Evolutionary conservation across 371 early-diverging fungal species (phyloP).

Genomic region (Coemansia sp.): DNA sequence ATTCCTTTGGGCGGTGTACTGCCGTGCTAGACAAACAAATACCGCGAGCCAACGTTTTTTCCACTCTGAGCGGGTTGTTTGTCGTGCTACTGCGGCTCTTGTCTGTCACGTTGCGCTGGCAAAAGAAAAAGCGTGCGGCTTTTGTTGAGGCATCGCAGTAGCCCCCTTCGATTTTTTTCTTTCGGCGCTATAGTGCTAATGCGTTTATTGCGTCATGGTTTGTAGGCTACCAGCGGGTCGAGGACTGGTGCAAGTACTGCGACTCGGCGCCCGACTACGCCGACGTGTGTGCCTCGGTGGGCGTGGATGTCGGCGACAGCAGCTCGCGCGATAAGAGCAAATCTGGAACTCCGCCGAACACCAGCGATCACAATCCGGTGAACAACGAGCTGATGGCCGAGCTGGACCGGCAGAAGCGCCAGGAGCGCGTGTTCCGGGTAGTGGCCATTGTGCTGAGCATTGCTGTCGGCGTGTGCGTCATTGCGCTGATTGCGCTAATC

Average conservation of each 20-base stretch:
- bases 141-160: not conserved
- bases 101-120: not conserved
- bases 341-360: not conserved
- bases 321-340: not conserved
- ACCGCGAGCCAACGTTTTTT: not conserved
- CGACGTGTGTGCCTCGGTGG: constrained; percentile 41
- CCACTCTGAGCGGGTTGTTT: not conserved
- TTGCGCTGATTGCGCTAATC: constrained; percentile 19
- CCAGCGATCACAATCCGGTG: not conserved
- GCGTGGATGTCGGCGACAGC: constrained; percentile 17
- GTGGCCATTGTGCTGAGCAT: constrained; percentile 43
- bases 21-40: not conserved
- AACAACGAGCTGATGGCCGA: constrained; percentile 10
- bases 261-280: constrained; percentile 30
- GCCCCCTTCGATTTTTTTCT: not conserved
- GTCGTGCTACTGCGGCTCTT: not conserved
- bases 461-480: constrained; percentile 32
- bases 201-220: too few relatives aligned
- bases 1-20: not conserved
- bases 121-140: not conserved
- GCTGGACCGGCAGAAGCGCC: constrained; percentile 29
- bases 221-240: constrained; percentile 49
- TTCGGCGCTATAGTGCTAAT: not conserved
- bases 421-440: constrained; percentile 36
- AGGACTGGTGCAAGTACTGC: constrained; percentile 53